These are phyloP conservation scores for Xylaria telfairii DNA, from an alignment of 495 filamentous ascomycete genomes.

Conservation along the genomic window DNA sequence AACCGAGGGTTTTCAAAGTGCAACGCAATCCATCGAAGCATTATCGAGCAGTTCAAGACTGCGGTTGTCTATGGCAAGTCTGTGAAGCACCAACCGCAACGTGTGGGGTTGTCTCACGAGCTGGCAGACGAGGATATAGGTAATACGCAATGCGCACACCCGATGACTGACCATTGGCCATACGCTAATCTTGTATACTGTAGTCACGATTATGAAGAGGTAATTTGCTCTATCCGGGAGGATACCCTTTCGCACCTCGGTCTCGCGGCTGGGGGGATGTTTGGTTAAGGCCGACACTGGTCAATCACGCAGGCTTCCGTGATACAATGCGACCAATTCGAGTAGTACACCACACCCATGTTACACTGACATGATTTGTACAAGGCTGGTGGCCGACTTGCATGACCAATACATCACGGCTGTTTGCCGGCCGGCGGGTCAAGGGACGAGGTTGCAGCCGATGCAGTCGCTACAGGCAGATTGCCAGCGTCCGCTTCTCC, in stretches of 20 bases:
- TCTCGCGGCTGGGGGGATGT: conserved; percentile 11
- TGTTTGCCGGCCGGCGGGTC: conserved; percentile 43
- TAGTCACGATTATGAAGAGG: conserved; percentile 95
- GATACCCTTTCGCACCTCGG: conserved; percentile 11
- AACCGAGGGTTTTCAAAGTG: conserved; percentile 64
- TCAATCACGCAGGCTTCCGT: conserved; percentile 15
- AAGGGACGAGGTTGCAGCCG: conserved; percentile 42
- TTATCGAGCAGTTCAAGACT: conserved; percentile 92
- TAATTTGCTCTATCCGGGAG: conserved; percentile 54
- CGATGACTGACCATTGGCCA: conserved; percentile 20
- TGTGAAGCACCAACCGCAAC: conserved; percentile 98
- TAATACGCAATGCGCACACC: conserved; percentile 46
- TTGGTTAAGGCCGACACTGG: conserved; percentile 7
- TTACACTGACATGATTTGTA: conserved; percentile 30
- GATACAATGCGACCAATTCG: conserved; percentile 21
- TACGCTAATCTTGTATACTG: conserved; percentile 39
- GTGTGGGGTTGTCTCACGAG: conserved; percentile 90
- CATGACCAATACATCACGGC: conserved; percentile 38
- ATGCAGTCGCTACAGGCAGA: conserved; percentile 33
- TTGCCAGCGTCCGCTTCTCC: conserved; percentile 14
- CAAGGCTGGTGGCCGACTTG: conserved; percentile 38
- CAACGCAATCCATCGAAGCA: conserved; percentile 94
- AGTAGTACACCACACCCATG: conserved; percentile 5
- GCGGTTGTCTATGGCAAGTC: conserved; percentile 97
- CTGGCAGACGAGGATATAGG: conserved; percentile 96